Conservation (phyloP, 257 asterid species). For the Ballota nigra region DNA sequence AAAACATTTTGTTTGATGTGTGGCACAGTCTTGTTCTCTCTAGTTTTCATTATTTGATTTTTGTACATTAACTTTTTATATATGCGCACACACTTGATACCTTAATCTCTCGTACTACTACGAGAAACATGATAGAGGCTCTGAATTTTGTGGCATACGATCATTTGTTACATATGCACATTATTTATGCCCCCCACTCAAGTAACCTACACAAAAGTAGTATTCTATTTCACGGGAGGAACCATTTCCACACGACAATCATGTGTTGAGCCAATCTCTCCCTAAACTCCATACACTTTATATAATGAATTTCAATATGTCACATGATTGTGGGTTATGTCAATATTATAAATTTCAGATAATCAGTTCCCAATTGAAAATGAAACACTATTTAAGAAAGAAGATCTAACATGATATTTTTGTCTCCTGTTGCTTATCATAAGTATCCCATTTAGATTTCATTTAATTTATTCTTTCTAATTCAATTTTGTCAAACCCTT, state of each 20-base stretch:
- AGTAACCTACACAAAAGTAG: slow-evolving; percentile 29
- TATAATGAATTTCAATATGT: no score
- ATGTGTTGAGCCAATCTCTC: not conserved
- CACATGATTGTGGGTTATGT: not conserved
- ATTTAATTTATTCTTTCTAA: not conserved
- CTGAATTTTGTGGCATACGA: not conserved
- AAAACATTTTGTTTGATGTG: no score
- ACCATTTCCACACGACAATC: slow-evolving; percentile 31
- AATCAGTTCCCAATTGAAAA: not conserved
- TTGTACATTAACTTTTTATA: no score
- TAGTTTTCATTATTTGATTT: no score
- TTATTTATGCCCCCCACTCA: slow-evolving; percentile 49
- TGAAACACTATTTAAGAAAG: no score
- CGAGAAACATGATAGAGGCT: no score
- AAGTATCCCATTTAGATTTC: not conserved
- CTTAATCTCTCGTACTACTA: no score
- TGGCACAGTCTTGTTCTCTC: no score
- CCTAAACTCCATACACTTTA: no score
- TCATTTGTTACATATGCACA: slow-evolving; percentile 29
- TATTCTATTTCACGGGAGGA: slow-evolving; percentile 19
- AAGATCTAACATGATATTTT: no score
- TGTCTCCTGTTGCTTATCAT: not conserved
- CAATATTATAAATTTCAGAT: not conserved
- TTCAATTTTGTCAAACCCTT: not conserved
- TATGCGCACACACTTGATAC: no score